A percentile compares a stretch with the other conserved stretches of the same genome.
Evolutionary conservation across 139 green algal genomes (phyloP).

Genomic region (Chlorella ohadii): DNA sequence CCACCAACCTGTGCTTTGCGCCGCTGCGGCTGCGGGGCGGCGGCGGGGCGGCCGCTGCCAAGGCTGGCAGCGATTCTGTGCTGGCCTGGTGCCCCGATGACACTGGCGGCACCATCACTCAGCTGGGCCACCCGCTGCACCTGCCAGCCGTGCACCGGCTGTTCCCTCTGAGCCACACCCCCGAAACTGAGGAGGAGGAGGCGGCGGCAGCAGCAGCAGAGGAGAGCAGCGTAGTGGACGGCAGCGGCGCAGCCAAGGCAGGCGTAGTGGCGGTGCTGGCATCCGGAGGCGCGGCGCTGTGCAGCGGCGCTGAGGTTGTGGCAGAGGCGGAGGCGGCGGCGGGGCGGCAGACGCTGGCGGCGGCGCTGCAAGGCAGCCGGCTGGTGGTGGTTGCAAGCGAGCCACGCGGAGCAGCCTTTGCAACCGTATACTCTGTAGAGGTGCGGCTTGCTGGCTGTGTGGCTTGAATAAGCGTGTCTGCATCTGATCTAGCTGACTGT

Average conservation of each 20-base stretch:
- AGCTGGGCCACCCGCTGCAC: constrained; percentile 1
- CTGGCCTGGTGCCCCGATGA: constrained; percentile 17
- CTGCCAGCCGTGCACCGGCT: constrained; percentile 18
- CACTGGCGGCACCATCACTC: constrained; percentile 5
- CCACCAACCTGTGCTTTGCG: constrained; percentile 28
- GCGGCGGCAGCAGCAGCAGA: constrained; percentile 9
- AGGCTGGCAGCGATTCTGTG: neutral
- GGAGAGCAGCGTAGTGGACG: constrained; percentile 11
- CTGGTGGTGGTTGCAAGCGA: constrained; percentile 3
- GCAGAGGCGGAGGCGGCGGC: constrained; percentile 6
- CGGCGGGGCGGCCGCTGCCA: neutral
- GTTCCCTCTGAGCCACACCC: constrained; percentile 14
- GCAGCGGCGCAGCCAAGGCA: neutral
- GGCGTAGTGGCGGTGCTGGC: constrained; percentile 6
- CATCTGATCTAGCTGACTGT: too few relatives aligned
- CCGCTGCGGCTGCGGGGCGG: constrained; percentile 11
- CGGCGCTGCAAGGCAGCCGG: neutral
- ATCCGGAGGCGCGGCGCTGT: constrained; percentile 9
- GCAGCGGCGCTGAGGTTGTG: constrained; percentile 20
- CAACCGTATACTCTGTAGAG: neutral
- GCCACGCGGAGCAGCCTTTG: neutral
- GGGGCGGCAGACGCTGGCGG: constrained; percentile 25
- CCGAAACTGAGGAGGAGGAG: constrained; percentile 10
- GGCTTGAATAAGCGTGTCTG: too few relatives aligned
- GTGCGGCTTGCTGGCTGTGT: too few relatives aligned